Evolutionary conservation across 2,329 filamentous ascomycete genomes (phyloP).

Genomic region (Blastomyces gilchristii): DNA sequence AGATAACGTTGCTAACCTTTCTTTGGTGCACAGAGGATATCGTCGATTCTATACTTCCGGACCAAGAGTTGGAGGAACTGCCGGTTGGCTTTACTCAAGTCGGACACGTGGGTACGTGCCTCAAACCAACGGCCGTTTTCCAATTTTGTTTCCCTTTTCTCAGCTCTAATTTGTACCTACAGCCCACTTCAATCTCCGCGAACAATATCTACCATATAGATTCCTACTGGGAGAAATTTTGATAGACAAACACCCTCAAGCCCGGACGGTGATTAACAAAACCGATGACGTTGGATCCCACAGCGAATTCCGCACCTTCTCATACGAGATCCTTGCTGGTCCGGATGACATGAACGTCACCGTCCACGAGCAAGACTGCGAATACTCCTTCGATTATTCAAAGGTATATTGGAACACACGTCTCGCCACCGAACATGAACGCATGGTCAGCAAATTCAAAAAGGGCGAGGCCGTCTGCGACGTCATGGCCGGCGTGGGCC

Average conservation of each 20-base stretch:
- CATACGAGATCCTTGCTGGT: conserved; percentile 80
- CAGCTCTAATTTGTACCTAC: neutral
- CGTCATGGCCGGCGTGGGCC: conserved; percentile 94
- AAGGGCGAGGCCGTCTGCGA: conserved; percentile 87
- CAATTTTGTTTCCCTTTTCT: neutral
- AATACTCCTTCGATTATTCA: conserved; percentile 86
- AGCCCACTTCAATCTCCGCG: conserved; percentile 85
- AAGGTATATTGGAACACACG: conserved; percentile 98
- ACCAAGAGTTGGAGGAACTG: conserved; percentile 67
- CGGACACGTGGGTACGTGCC: conserved; percentile 64
- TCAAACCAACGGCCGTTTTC: conserved; percentile 2
- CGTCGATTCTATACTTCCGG: conserved; percentile 68
- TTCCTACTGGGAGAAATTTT: conserved; percentile 74
- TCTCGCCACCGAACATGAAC: conserved; percentile 77
- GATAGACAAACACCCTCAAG: conserved; percentile 73
- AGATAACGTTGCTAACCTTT: conserved; percentile 9
- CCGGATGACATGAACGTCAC: conserved; percentile 74
- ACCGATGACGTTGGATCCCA: conserved; percentile 75
- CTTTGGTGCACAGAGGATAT: conserved; percentile 56
- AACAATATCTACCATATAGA: conserved; percentile 76
- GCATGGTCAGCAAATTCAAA: conserved; percentile 64
- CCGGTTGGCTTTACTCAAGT: conserved; percentile 80
- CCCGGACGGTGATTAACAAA: conserved; percentile 94
- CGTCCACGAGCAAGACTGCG: conserved; percentile 69
- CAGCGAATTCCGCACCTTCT: conserved; percentile 82